Evolutionary conservation across 495 filamentous ascomycete species (phyloP).

Genomic region (Choiromyces venosus): DNA sequence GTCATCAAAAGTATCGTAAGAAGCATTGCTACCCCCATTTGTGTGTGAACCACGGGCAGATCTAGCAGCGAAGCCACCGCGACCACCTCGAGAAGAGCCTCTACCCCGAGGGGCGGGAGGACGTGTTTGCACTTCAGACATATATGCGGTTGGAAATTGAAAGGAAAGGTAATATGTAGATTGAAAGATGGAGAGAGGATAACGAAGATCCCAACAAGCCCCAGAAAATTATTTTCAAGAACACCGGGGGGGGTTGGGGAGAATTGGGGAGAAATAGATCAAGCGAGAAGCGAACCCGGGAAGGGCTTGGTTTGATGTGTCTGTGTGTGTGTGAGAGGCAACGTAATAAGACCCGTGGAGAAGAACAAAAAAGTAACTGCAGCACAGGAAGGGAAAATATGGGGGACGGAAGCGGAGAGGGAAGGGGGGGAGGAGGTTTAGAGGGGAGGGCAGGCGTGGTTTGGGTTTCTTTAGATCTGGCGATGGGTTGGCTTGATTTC

Average conservation of each 20-base stretch:
- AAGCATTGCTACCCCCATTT: conserved; percentile 59
- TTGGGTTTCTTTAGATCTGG: conserved; percentile 1
- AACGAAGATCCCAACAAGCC: conserved; percentile 23
- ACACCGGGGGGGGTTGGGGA: neutral
- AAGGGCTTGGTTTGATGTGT: conserved; percentile 22
- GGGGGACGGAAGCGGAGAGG: conserved; percentile 12
- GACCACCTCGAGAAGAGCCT: conserved; percentile 72
- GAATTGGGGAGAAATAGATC: conserved; percentile 3
- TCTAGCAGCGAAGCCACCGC: conserved; percentile 61
- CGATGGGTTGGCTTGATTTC: conserved; percentile 1
- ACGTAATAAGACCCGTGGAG: conserved; percentile 2
- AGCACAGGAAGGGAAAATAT: conserved; percentile 20
- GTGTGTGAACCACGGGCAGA: conserved; percentile 53
- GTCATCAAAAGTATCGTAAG: conserved; percentile 63
- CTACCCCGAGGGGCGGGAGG: conserved; percentile 67
- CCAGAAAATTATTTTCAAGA: conserved; percentile 3
- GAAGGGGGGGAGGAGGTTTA: conserved; percentile 16
- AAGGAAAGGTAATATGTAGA: conserved; percentile 42
- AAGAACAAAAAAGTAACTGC: conserved; percentile 16
- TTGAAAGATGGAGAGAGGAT: conserved; percentile 28
- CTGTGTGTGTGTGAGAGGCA: conserved; percentile 16
- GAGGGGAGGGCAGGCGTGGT: conserved; percentile 6
- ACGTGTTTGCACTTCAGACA: conserved; percentile 92
- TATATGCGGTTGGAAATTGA: conserved; percentile 46
- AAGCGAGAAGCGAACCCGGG: conserved; percentile 3